Evolutionary conservation across 2,329 filamentous ascomycete species (phyloP).

Genomic region (Neurospora sp.): DNA sequence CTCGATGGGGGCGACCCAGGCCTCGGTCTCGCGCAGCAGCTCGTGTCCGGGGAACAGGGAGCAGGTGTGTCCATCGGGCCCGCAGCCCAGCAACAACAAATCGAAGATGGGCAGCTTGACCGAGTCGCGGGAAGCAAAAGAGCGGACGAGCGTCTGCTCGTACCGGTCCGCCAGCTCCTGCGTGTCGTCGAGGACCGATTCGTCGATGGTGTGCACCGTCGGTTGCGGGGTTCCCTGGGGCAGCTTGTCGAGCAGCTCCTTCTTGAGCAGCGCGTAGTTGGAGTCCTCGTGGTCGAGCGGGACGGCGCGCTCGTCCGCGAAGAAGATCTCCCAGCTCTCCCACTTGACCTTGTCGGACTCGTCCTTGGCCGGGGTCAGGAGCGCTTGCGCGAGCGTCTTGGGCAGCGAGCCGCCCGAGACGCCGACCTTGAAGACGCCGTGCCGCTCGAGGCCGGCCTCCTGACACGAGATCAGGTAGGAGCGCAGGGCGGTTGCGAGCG

Average conservation of each 20-base stretch:
- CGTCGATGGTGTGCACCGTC: constrained; percentile 70
- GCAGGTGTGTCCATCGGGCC: constrained; percentile 95
- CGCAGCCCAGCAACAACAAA: constrained; percentile 83
- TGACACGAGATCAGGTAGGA: constrained; percentile 76
- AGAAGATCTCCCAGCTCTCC: constrained; percentile 94
- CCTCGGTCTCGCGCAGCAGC: constrained; percentile 73
- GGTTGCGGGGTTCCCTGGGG: constrained; percentile 57
- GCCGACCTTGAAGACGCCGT: constrained; percentile 79
- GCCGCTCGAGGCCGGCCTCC: constrained; percentile 67
- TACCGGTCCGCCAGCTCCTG: constrained; percentile 93
- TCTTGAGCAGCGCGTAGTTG: constrained; percentile 84
- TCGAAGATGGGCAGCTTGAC: constrained; percentile 95
- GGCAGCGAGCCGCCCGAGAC: constrained; percentile 92
- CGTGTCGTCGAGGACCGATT: constrained; percentile 55
- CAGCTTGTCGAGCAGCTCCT: constrained; percentile 82
- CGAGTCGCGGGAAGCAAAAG: constrained; percentile 85
- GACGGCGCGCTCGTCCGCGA: constrained; percentile 93
- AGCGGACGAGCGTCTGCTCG: constrained; percentile 74
- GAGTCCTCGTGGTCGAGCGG: constrained; percentile 86
- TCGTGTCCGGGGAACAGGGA: constrained; percentile 87
- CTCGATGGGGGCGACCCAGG: constrained; percentile 87
- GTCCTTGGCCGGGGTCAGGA: constrained; percentile 50
- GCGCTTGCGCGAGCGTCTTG: constrained; percentile 73
- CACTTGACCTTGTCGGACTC: constrained; percentile 61
- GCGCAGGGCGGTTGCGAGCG: constrained; percentile 69